These are phyloP conservation scores for Aureobasidium leucospermi DNA, from an alignment of 2,329 filamentous ascomycete species.

Conservation along the genomic window DNA sequence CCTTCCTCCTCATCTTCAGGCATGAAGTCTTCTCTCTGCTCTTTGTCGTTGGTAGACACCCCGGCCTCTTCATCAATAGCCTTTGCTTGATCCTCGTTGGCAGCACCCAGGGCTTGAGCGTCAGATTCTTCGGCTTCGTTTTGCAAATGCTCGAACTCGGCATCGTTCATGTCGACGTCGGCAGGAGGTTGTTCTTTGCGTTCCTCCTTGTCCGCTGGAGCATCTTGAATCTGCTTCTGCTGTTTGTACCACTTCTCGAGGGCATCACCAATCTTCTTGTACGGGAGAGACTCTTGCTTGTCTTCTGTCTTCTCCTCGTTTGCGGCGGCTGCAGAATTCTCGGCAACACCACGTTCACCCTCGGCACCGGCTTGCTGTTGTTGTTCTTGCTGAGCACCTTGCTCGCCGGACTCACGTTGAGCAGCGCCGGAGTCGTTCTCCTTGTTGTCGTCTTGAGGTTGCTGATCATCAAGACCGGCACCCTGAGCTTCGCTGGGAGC, in stretches of 20 bases:
- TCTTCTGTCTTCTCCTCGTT: slow-evolving; percentile 14
- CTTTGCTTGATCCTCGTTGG: slow-evolving; percentile 77
- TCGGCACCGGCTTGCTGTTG: slow-evolving; percentile 20
- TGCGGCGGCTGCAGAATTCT: slow-evolving; percentile 12
- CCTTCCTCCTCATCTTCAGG: slow-evolving; percentile 21
- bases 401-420: slow-evolving; percentile 59
- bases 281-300: slow-evolving; percentile 50
- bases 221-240: slow-evolving; percentile 64
- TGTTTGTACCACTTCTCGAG: slow-evolving; percentile 89
- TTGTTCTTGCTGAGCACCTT: slow-evolving; percentile 55
- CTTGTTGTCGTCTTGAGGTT: slow-evolving; percentile 51
- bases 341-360: slow-evolving; percentile 15
- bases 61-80: slow-evolving; percentile 85
- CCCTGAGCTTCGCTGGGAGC: slow-evolving; percentile 17
- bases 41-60: slow-evolving; percentile 57
- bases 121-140: slow-evolving; percentile 78
- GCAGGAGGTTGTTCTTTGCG: slow-evolving; percentile 44
- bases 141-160: slow-evolving; percentile 89
- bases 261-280: slow-evolving; percentile 90
- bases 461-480: slow-evolving; percentile 57
- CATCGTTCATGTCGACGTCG: slow-evolving; percentile 65
- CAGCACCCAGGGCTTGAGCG: slow-evolving; percentile 82
- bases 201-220: slow-evolving; percentile 42
- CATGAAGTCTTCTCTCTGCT: slow-evolving; percentile 25
- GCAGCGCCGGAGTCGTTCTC: slow-evolving; percentile 46